These are phyloP conservation scores for Cladosporium sp. DNA, from an alignment of 2,329 filamentous ascomycete genomes.

Conservation along the genomic window DNA sequence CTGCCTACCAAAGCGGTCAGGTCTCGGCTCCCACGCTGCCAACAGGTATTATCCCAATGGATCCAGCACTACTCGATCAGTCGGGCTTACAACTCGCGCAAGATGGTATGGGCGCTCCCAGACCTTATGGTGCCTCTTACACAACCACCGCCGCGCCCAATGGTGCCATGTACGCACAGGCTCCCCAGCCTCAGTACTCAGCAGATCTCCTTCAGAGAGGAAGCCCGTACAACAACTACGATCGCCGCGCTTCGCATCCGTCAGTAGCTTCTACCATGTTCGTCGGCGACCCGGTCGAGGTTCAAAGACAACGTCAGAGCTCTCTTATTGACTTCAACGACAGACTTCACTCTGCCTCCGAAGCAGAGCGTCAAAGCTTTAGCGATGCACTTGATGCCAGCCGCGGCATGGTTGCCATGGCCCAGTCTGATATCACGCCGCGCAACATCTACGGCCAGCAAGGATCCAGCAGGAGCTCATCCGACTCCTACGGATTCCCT, in stretches of 20 bases:
- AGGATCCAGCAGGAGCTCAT: slow-evolving; percentile 61
- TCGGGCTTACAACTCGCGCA: slow-evolving; percentile 63
- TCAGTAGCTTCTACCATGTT: slow-evolving; percentile 60
- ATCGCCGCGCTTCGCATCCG: slow-evolving; percentile 77
- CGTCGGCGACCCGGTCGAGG: slow-evolving; percentile 44
- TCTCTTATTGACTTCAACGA: slow-evolving; percentile 59
- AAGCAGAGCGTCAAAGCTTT: slow-evolving; percentile 63
- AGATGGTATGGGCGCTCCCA: slow-evolving; percentile 69
- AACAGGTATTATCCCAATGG: slow-evolving; percentile 60
- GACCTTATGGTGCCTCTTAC: slow-evolving; percentile 67
- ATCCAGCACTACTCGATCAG: slow-evolving; percentile 54
- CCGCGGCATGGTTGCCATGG: slow-evolving; percentile 91
- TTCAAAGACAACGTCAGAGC: slow-evolving; percentile 50
- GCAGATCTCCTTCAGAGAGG: slow-evolving; percentile 60
- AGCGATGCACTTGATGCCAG: slow-evolving; percentile 89
- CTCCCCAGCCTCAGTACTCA: slow-evolving; percentile 66
- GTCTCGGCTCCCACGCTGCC: slow-evolving; percentile 69
- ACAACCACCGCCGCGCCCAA: slow-evolving; percentile 64
- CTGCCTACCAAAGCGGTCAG: slow-evolving; percentile 63
- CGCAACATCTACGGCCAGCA: slow-evolving; percentile 77
- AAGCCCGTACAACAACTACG: slow-evolving; percentile 52
- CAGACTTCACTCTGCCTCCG: slow-evolving; percentile 52
- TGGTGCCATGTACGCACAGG: slow-evolving; percentile 63
- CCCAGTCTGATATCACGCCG: slow-evolving; percentile 76
- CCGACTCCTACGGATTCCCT: slow-evolving; percentile 88